Evolutionary conservation across 257 asterid species (phyloP), one percentile per base, ranked within the genome.

Genomic region (Verbascum thapsus): DNA sequence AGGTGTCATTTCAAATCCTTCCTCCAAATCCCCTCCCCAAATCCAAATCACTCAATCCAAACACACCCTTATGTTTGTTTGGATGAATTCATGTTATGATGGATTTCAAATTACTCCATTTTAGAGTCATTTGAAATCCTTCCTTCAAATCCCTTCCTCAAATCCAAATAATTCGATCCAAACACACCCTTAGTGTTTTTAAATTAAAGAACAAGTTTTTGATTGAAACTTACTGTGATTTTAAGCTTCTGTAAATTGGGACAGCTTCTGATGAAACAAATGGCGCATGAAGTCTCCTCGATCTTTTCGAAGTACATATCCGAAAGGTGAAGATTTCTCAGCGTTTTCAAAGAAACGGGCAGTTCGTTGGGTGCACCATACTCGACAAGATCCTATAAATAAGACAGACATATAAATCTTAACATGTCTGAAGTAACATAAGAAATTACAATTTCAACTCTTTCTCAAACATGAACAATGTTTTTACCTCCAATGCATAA

Each of bases 231-330:
- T 61, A 80, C 88, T 0, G 77, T 77, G 67, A 79, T 75, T 71
- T 66, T 73, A 10, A 84, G 91, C 54, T 70, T 68, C 38, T 77
- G 88, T 40, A 84, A 51, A 63, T 62, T 74, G 10, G 85, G 85
- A 68, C 79, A 81, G 63, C 83, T 84, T 71, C 83, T 50, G 61
- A 84, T 81, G 81, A 81, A 79, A 64, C 83, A 84, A 63, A 79
- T 74, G 61, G 77, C 83, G 60, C 81, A 78, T 0, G 85, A 77
- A 5, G 74, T 63, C 49, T 84, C 85, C 22, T 79, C 75, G 5
- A 75, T 64, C 57, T 79, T 81, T 58, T 69, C 75, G 8, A 81
- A 84, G 50, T 67, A 77, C 86, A 79, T 79, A 32, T 74, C 74
- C 0, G 80, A 74, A 50, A 84, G 77, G 71, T 73, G 79, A 42